Base-by-base conservation (phyloP, 1,139 yeast species). In the Yamadazyma conglobata region DNA sequence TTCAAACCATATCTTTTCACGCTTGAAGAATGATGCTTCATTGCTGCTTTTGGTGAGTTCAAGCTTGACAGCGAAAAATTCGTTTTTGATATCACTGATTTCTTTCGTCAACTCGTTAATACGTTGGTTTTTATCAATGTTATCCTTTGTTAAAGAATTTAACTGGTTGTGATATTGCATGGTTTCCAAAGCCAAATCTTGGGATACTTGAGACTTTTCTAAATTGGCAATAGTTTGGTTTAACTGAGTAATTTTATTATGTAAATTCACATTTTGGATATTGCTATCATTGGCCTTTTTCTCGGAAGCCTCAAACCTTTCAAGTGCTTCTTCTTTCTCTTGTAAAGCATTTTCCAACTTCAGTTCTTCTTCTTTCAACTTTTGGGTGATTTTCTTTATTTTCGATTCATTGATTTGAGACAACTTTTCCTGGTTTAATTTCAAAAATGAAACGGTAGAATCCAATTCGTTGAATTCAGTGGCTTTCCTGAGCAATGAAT, bases 381-480 rank as follows among this genome's bases (percentile, higher is more conserved):
- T 44, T 50, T 58, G 19, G 49, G 49, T 16, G 53, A 58, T 5
- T 50, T 47, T 30, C 20, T 38, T 36, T 19, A 48, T 35, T 14
- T 52, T 47, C 25, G 42, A 47, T 10, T 46, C 49, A 30, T 47
- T 48, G 13, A 52, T 43, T 34, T 70, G 78, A 18, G 64, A 56
- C 5, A 64, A 42, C 43, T 76, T 84, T 46, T 80, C 87, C 32
- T 65, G 58, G 31, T 70, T 68, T 15, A 79, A 65, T 46, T 74
- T 73, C 19, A 73, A 50, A 14, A 75, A 58, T 13, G 75, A 54
- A 28, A 68, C 63, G 39, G 76, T 77, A 1, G 84, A 70, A 35
- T 65, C 60, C 22, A 79, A 37, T 3, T 66, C 66, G 28, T 75
- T 71, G 39, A 61, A 60, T 36, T 75, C 77, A 3, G 61, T 48